phyloP scores from a whole-genome alignment of 768 basidiomycete species.

The Pisolithus sp. region DNA sequence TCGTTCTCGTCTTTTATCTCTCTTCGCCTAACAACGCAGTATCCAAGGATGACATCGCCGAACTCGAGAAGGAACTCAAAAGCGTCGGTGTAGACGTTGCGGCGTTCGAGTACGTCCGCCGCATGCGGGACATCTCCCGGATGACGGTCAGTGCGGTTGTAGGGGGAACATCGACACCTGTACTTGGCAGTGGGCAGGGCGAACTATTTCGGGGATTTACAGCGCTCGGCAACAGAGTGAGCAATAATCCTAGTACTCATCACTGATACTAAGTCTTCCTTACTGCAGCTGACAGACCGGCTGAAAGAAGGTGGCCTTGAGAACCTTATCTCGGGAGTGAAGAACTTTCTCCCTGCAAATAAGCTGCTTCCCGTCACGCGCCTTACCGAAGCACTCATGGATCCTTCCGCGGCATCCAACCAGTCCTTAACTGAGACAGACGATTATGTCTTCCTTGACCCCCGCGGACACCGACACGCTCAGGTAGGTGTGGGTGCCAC shows the following conservation, averaged over 20 bases:
- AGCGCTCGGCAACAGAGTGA: slow-evolving; percentile 80
- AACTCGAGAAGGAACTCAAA: slow-evolving; percentile 84
- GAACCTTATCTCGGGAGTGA: slow-evolving; percentile 94
- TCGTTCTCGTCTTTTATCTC: slow-evolving; percentile 93
- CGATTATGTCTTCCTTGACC: slow-evolving; percentile 92
- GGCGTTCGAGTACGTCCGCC: slow-evolving; percentile 90
- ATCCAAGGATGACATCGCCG: slow-evolving; percentile 81
- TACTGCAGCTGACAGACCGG: slow-evolving; percentile 74
- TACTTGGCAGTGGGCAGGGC: slow-evolving; percentile 61
- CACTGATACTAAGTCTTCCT: not conserved
- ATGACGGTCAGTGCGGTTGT: slow-evolving; percentile 75
- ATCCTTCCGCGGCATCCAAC: slow-evolving; percentile 88
- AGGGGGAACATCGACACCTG: slow-evolving; percentile 59
- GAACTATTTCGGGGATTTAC: slow-evolving; percentile 95
- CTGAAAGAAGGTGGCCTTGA: slow-evolving; percentile 95
- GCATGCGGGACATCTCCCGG: slow-evolving; percentile 82
- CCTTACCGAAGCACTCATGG: slow-evolving; percentile 94
- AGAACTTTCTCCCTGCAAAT: slow-evolving; percentile 93
- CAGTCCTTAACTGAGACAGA: slow-evolving; percentile 95
- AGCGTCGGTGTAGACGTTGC: slow-evolving; percentile 71
- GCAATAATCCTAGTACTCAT: slow-evolving; percentile 15
- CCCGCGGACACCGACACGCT: slow-evolving; percentile 62
- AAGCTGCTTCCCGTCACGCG: slow-evolving; percentile 91
- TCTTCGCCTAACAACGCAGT: slow-evolving; percentile 76
- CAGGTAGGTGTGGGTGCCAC: slow-evolving; percentile 38